A percentile compares a stretch with the other conserved stretches of the same genome.
phyloP scores from a whole-genome alignment of 2,329 filamentous ascomycete species.

The Aspergillus versicolor region DNA sequence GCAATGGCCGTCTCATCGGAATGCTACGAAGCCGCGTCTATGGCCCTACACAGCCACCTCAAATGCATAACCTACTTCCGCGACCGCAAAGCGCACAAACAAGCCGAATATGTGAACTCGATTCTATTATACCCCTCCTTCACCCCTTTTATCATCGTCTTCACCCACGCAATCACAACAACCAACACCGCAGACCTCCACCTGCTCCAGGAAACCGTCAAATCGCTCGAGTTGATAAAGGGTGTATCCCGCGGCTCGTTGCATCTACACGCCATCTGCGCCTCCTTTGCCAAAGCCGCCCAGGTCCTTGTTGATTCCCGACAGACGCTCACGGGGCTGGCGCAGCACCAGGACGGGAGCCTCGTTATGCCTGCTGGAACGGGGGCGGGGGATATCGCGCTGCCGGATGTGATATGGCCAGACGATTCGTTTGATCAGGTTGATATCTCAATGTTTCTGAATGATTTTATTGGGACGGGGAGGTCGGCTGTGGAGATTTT shows the following conservation, averaged over 20 bases:
- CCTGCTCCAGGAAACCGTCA: slow-evolving; percentile 24
- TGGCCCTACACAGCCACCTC: slow-evolving; percentile 27
- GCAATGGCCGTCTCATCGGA: slow-evolving; percentile 25
- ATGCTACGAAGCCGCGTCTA: slow-evolving; percentile 26
- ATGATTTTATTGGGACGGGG: slow-evolving; percentile 27
- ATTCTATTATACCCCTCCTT: slow-evolving; percentile 28
- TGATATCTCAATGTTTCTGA: slow-evolving; percentile 28
- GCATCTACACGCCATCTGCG: slow-evolving; percentile 22
- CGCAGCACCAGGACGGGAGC: slow-evolving; percentile 24
- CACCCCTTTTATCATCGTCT: slow-evolving; percentile 28
- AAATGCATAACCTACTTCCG: slow-evolving; percentile 27
- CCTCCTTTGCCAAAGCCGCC: slow-evolving; percentile 25
- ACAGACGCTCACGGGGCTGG: slow-evolving; percentile 23
- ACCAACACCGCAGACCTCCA: slow-evolving; percentile 20
- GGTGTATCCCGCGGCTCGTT: slow-evolving; percentile 21
- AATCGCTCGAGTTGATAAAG: slow-evolving; percentile 22
- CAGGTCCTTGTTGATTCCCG: slow-evolving; percentile 23
- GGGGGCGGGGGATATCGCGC: slow-evolving; percentile 20
- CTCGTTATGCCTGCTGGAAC: slow-evolving; percentile 19
- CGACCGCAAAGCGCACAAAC: slow-evolving; percentile 24
- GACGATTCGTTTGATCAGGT: slow-evolving; percentile 23
- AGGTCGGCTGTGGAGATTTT: slow-evolving; percentile 27
- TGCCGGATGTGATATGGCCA: slow-evolving; percentile 26
- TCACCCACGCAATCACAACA: slow-evolving; percentile 29
- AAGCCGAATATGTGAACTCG: slow-evolving; percentile 30